Evolutionary conservation across 257 asterid species (phyloP).

Genomic region (Penstemon eatonii): DNA sequence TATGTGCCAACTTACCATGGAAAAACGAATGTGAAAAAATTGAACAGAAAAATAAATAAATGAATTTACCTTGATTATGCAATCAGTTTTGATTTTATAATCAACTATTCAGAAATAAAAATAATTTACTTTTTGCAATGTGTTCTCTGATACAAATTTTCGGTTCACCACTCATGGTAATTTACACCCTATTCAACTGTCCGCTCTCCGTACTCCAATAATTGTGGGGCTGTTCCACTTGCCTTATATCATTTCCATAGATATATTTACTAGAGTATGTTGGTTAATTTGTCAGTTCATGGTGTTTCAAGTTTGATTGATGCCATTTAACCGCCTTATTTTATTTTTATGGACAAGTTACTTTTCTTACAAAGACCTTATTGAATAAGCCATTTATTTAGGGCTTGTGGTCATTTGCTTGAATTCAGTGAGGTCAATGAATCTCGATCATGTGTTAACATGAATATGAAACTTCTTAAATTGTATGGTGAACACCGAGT

Average conservation of each 20-base stretch:
- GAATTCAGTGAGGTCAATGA: constrained; percentile 5
- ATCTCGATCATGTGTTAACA: not conserved
- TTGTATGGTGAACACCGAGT: constrained; percentile 1
- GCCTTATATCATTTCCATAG: not conserved
- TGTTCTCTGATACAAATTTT: not conserved
- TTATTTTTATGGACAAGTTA: not conserved
- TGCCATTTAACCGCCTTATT: not conserved
- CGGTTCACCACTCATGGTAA: too few relatives aligned
- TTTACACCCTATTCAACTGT: not conserved
- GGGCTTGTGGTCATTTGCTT: not conserved
- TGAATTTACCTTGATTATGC: not conserved
- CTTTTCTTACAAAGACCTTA: not conserved
- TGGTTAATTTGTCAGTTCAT: not conserved
- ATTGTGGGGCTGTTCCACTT: not conserved
- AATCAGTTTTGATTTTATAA: not conserved
- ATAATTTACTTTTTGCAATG: constrained; percentile 1
- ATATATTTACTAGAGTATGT: not conserved
- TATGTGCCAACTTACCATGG: not conserved
- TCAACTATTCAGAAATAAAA: not conserved
- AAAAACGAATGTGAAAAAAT: constrained; percentile 9
- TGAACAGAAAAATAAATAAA: not conserved
- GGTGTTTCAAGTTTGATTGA: not conserved
- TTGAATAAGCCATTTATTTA: not conserved
- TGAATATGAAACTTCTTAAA: constrained; percentile 1
- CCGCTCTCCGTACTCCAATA: constrained; percentile 3